phyloP scores from a whole-genome alignment of 78 protist species.

The Isochrysis galbana region DNA sequence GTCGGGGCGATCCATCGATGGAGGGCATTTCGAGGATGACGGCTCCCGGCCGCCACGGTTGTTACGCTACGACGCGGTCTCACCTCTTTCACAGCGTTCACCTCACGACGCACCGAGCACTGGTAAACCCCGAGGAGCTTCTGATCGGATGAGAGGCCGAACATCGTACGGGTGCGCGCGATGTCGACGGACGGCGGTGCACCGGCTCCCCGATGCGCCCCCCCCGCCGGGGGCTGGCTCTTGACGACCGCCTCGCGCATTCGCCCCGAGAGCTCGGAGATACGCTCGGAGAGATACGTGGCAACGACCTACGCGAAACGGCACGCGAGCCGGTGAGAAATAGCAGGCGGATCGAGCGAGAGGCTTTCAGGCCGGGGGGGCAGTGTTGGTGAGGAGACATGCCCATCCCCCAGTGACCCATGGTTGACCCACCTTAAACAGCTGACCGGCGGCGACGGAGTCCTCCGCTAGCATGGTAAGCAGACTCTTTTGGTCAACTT shows the following conservation, averaged over 20 bases:
- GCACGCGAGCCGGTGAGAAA: background rate
- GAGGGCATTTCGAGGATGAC: too few species aligned
- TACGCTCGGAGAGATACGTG: background rate
- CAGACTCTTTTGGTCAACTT: background rate
- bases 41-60: too few species aligned
- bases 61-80: too few species aligned
- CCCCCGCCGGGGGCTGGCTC: background rate
- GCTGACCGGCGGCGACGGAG: background rate
- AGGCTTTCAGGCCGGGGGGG: too few species aligned
- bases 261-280: background rate
- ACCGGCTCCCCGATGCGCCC: too few species aligned
- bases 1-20: too few species aligned
- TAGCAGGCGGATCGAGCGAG: too few species aligned
- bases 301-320: background rate
- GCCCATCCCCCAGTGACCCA: too few species aligned
- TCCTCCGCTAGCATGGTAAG: background rate
- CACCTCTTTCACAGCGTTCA: background rate
- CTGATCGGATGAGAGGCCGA: background rate
- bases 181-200: background rate
- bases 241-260: background rate
- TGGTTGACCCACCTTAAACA: slow-evolving; percentile 8
- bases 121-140: background rate
- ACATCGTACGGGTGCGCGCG: background rate
- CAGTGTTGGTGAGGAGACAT: too few species aligned
- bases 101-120: background rate